Evolutionary conservation across 129 eudicot species (phyloP).

Genomic region (Helichrysum umbraculigerum): DNA sequence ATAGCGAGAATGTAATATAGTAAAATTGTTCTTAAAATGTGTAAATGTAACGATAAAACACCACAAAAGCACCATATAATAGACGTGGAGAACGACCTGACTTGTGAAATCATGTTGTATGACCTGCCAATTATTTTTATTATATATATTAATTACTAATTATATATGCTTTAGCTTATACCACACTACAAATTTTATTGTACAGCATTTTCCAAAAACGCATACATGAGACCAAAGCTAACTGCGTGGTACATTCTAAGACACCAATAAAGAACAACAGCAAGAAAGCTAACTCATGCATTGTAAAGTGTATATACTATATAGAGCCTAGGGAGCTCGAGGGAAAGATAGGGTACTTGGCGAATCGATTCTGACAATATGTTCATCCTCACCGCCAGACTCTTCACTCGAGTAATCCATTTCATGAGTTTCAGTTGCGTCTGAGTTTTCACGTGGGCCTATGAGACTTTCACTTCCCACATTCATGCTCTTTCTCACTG

Average conservation of each 20-base stretch:
- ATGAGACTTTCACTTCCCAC: constrained; percentile 14
- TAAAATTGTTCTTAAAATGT: too few relatives aligned
- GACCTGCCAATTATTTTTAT: neutral
- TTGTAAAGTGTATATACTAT: neutral
- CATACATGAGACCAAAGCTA: neutral
- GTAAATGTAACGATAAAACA: too few relatives aligned
- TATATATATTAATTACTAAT: too few relatives aligned
- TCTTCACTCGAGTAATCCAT: constrained; percentile 75
- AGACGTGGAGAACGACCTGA: too few relatives aligned
- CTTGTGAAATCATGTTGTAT: neutral
- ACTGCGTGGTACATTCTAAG: neutral
- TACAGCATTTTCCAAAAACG: neutral
- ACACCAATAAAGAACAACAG: neutral
- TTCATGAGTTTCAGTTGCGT: constrained; percentile 23
- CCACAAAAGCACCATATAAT: too few relatives aligned
- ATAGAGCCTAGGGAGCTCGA: constrained; percentile 34
- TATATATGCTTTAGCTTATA: neutral
- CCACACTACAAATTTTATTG: neutral
- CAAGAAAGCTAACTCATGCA: neutral
- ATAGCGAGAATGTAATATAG: too few relatives aligned
- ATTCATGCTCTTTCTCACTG: constrained; percentile 37
- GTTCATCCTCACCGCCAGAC: constrained; percentile 83
- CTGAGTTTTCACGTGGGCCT: constrained; percentile 20
- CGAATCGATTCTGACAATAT: constrained; percentile 77
- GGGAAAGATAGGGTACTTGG: constrained; percentile 80